Evolutionary conservation across 495 filamentous ascomycete species (phyloP), one percentile per base, ranked within the genome.

Genomic region (Stereocaulon alpinum): DNA sequence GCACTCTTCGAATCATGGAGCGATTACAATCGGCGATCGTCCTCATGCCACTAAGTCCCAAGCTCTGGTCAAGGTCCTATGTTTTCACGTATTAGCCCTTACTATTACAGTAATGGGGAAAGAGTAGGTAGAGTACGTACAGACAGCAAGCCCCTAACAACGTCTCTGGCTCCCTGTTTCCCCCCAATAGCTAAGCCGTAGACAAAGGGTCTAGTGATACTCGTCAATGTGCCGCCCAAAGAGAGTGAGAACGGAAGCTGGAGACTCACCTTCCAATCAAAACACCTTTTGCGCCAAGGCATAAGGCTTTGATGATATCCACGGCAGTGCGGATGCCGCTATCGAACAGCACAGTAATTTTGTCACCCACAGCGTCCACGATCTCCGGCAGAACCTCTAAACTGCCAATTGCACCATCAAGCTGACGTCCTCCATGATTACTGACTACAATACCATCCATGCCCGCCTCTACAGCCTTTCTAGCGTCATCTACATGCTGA

Each of bases 381-480:
- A 81, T 75, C 54, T 77, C 76, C 29, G 82, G 72, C 61, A 81
- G 70, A 37, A 84, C 56, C n/a, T 84, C 84, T 55, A 87, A 69
- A 63, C 73, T 81, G 6, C 74, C 80, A 51, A 85, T 75, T 17
- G 78, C 81, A 0, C 81, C 82, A 65, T 84, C 83, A 2, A 86
- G 73, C 68, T 85, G 83, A 34, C 84, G 60, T 0, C 84, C 84
- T 61, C 77, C 82, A 68, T 84, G 79, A 58, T 83, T 84, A 59
- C 72, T 77, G 20, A 85, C 79, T 3, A 82, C 76, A 58, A 82
- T 81, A 2, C 78, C 79, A 64, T 81, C 75, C 40, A 77, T 70
- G 7, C 77, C 81, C 29, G 70, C 34, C 66, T 83, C 72, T 3
- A 80, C 80, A 45, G 77, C 78, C 66, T 73, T 76, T 59, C 66